Evolutionary conservation across 352 stramenopile species (phyloP), one percentile per base, ranked within the genome.

Genomic region (Lagenidium giganteum): DNA sequence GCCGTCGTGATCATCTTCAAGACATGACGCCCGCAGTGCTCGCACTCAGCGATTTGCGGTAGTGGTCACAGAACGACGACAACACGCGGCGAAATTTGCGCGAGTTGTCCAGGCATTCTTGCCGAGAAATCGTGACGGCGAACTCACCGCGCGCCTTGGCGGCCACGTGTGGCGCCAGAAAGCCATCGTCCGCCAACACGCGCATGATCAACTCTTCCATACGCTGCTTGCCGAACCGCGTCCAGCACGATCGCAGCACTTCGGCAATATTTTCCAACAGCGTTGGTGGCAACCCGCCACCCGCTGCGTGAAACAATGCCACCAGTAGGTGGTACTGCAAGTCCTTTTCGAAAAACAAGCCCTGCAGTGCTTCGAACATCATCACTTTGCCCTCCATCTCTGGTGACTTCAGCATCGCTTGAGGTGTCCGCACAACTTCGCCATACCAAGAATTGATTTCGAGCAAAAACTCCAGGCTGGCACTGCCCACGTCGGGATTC

Each of bases 41-140:
- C 4, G 36, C 23, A 11, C 28, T 64, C 24, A 85, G 42, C 12
- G 58, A 75, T 55, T 80, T 78, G 37, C 75, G 75, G 43, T 88
- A 88, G 44, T 91, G 78, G 34, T 84, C 73, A 49, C 78, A 91
- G 45, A 91, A 91, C 26, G 75, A 60, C 24, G 63, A 74, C 12
- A 91, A 53, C 20, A 87, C 75, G 25, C 78, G 78, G 30, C 80
- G 83, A 38, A 90, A 90, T 46, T 90, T 90, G 57, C 75, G 75
- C 42, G 75, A 61, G 42, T 91, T 87, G 47, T 88, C 73, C 14
- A 80, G 61, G 32, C 75, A 87, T 16, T 77, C 65, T 23, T 61
- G 64, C 24, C 67, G 69, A 8, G 63, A 77, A 50, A 91, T 84
- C 25, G 60, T 81, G 11, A 42, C 62, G 4, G 67, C 53, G 35